These are phyloP conservation scores for Margaritispora aquatica DNA, from an alignment of 495 filamentous ascomycete species.

Conservation along the genomic window DNA sequence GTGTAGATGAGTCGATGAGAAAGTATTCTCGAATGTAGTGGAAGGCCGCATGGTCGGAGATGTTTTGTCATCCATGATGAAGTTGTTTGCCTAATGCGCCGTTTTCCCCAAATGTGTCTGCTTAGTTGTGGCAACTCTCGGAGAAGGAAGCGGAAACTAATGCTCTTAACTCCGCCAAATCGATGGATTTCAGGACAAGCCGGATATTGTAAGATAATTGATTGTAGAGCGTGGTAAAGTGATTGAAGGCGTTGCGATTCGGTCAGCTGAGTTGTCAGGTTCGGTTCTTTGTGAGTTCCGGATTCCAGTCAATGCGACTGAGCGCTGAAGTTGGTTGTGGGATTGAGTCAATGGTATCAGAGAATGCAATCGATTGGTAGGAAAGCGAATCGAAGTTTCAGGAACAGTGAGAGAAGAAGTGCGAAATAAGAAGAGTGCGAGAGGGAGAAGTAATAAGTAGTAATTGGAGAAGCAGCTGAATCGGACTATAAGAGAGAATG, in stretches of 20 bases:
- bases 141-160: conserved; percentile 13
- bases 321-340: conserved; percentile 4
- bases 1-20: conserved; percentile 11
- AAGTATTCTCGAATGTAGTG: conserved; percentile 22
- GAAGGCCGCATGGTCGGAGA: conserved; percentile 20
- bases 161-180: conserved; percentile 17
- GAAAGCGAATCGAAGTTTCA: neutral
- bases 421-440: conserved; percentile 22
- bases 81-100: conserved; percentile 12
- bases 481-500: neutral
- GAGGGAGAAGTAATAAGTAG: conserved; percentile 18
- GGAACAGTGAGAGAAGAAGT: conserved; percentile 1
- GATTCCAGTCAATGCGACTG: conserved; percentile 23
- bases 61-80: conserved; percentile 25
- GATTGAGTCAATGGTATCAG: conserved; percentile 5
- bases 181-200: neutral
- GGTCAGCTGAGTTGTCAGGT: conserved; percentile 19
- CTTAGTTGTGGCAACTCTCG: conserved; percentile 17
- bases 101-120: neutral
- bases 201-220: conserved; percentile 9
- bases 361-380: conserved; percentile 5
- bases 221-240: neutral
- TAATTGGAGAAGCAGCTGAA: neutral
- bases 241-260: neutral
- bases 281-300: conserved; percentile 22